Conservation (phyloP, 2,329 filamentous ascomycete genomes). For the Trichoderma polysporum region DNA sequence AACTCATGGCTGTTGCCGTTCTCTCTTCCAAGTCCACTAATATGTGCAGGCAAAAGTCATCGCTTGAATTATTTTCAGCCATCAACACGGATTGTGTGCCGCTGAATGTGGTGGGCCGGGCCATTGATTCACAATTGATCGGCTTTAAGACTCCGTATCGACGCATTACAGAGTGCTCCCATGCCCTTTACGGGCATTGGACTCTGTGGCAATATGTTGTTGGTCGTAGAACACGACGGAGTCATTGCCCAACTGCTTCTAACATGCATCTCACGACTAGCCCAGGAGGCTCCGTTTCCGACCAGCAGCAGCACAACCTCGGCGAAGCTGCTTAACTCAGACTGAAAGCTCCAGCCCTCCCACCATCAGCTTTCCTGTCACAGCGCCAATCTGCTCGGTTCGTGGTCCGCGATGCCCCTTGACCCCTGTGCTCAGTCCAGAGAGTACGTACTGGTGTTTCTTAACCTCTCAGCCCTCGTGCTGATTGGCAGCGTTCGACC, state of each 20-base stretch:
- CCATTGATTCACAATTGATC: neutral
- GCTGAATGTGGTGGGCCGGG: neutral
- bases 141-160: neutral
- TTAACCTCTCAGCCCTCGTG: neutral
- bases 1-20: neutral
- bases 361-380: neutral
- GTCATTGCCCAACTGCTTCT: neutral
- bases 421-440: neutral
- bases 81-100: neutral
- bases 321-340: neutral
- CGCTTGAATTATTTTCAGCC: neutral
- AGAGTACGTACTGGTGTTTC: neutral
- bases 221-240: neutral
- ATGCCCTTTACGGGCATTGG: neutral
- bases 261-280: neutral
- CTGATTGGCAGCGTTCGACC: slow-evolving; percentile 25
- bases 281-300: neutral
- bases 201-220: neutral
- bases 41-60: neutral
- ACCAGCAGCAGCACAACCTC: slow-evolving; percentile 7
- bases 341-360: neutral
- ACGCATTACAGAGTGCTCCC: neutral
- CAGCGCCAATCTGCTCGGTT: slow-evolving; percentile 20
- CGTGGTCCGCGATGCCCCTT: slow-evolving; percentile 16
- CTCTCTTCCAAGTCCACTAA: neutral